Conservation (phyloP, 805 yeast species). For the Suhomyces pyralidae region DNA sequence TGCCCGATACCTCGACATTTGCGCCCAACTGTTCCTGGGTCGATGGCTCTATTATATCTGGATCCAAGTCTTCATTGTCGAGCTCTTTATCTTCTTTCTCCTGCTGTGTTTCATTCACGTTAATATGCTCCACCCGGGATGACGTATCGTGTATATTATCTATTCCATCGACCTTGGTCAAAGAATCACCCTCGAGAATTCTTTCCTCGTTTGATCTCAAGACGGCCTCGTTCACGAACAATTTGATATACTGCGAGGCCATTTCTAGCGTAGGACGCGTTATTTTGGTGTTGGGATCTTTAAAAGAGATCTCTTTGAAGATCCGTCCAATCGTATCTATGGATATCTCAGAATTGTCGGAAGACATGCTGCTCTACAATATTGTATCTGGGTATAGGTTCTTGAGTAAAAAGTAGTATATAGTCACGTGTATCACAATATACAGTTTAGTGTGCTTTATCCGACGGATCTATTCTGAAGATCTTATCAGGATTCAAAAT, state of each 20-base stretch:
- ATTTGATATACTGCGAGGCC: constrained; percentile 51
- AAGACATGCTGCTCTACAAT: background rate
- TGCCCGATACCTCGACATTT: constrained; percentile 14
- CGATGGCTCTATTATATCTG: constrained; percentile 15
- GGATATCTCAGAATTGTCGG: background rate
- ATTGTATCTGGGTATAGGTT: background rate
- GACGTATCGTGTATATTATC: constrained; percentile 20
- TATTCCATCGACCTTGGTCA: constrained; percentile 30
- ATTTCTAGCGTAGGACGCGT: constrained; percentile 47
- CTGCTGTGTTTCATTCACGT: constrained; percentile 4
- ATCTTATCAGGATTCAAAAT: constrained; percentile 24
- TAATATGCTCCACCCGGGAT: constrained; percentile 5
- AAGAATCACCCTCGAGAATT: constrained; percentile 25
- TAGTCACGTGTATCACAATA: background rate
- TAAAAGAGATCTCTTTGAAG: constrained; percentile 50
- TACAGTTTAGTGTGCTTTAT: background rate
- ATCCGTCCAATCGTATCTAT: constrained; percentile 45
- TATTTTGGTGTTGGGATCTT: constrained; percentile 44
- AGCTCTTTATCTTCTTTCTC: constrained; percentile 16
- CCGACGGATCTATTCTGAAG: constrained; percentile 17
- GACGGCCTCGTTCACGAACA: constrained; percentile 60
- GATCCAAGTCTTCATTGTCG: constrained; percentile 8
- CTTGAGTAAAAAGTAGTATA: background rate
- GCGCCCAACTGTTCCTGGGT: constrained; percentile 18
- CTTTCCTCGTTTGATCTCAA: constrained; percentile 55